A percentile compares a stretch with the other conserved stretches of the same genome.
Evolutionary conservation across 352 stramenopile genomes (phyloP).

Genomic region (Phytophthora tubulina): DNA sequence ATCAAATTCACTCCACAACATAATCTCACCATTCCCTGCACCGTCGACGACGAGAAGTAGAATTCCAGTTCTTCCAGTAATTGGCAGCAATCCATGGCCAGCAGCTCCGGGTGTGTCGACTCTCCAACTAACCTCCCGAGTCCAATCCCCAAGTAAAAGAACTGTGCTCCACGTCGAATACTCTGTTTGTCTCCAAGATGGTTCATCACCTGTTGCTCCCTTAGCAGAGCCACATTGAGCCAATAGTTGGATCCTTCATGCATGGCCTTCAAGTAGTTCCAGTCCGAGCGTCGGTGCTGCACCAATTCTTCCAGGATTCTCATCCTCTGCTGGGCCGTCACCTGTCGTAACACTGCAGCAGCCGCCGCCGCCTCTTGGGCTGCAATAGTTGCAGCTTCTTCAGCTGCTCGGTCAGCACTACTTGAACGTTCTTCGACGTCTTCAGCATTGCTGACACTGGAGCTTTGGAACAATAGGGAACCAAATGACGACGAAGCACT

Average conservation of each 20-base stretch:
- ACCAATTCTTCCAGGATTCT: constrained; percentile 80
- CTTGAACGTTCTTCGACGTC: constrained; percentile 10
- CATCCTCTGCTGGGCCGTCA: constrained; percentile 75
- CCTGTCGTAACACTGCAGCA: constrained; percentile 50
- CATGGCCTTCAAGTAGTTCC: constrained; percentile 86
- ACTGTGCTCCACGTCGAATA: constrained; percentile 71
- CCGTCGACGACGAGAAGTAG: constrained; percentile 77
- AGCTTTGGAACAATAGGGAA: constrained; percentile 54
- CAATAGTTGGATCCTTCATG: constrained; percentile 84
- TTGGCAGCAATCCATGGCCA: constrained; percentile 81
- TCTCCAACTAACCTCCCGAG: constrained; percentile 72
- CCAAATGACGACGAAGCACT: constrained; percentile 57
- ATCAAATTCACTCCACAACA: no score
- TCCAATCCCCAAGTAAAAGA: constrained; percentile 84
- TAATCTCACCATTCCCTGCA: constrained; percentile 77
- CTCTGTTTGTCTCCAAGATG: constrained; percentile 67
- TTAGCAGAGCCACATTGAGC: constrained; percentile 80
- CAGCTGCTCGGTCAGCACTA: constrained; percentile 14
- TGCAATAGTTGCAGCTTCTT: constrained; percentile 25
- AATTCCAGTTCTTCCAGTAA: constrained; percentile 90
- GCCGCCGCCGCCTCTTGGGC: constrained; percentile 12
- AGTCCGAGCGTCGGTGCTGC: constrained; percentile 76
- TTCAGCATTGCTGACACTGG: constrained; percentile 23
- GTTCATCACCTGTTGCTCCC: constrained; percentile 74
- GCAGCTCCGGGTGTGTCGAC: constrained; percentile 57